Base-by-base conservation (phyloP, 2,329 filamentous ascomycete genomes). In the Fusarium marasasianum region DNA sequence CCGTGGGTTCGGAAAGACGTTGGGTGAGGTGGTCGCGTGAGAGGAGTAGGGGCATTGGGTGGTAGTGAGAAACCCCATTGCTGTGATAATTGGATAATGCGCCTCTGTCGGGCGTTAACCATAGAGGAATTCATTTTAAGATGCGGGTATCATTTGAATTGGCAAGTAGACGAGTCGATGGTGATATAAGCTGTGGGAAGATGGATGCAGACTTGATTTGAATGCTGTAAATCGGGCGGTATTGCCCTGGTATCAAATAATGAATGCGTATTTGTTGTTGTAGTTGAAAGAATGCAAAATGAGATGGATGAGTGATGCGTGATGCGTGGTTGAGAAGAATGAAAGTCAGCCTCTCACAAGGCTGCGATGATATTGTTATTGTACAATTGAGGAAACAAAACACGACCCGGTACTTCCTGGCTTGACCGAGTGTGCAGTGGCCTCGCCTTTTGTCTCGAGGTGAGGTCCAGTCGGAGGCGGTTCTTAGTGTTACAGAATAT, bases 81-180 rank as follows among this genome's bases (percentile, higher is more conserved):
- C 48, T 85, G 80, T 8, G 87, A 86, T 26, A 90, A 82, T 72
- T 85, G 83, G 44, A 84, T 80, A 48, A 90, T 86, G 66, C 87
- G 86, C 74, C 82, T 79, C 66, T 84, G 83, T 70, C 86, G 86
- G 62, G 81, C 82, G 71, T 83, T 76, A 67, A 79, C 74, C 61
- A 77, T 80, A 45, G 78, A 71, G 51, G 78, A 73, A 59, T 80
- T 72, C 82, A 83, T 83, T 31, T 53, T 60, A 75, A 38, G 24
- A 29, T 60, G 56, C 35, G 65, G 45, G 7, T 62, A 50, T 59
- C 74, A 75, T 76, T 58, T 72, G 76, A 38, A 45, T 31, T 41
- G 37, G 22, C 3, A 31, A 51, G 35, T 13, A 29, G 24, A 40
- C 24, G 51, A 55, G 20, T 55, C 20, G 14, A 41, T n/a, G 51